Evolutionary conservation across 1,284 basidiomycete species (phyloP).

Genomic region (Microbotryum violaceum): DNA sequence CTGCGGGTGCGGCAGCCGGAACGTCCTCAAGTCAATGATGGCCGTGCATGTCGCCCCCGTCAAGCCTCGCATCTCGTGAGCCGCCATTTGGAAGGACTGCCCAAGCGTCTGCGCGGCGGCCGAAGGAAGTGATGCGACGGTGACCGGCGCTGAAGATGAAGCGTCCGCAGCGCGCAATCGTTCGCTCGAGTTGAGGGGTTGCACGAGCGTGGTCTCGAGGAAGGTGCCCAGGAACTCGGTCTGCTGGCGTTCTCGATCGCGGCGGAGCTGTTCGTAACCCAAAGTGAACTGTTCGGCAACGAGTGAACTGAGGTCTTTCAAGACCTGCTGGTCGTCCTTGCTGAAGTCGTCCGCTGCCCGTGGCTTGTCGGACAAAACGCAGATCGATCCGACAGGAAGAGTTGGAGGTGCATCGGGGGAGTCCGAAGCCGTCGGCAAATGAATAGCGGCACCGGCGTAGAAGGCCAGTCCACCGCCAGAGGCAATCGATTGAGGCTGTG

Average conservation of each 20-base stretch:
- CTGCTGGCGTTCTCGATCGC: conserved; percentile 9
- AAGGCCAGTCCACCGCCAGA: conserved; percentile 20
- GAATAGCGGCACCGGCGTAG: conserved; percentile 16
- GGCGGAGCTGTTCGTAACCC: conserved; percentile 5
- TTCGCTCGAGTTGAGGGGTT: conserved; percentile 8
- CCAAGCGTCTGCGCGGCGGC: background rate
- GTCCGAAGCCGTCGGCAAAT: conserved; percentile 1
- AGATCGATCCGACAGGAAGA: conserved; percentile 15
- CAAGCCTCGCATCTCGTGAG: conserved; percentile 4
- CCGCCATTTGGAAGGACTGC: conserved; percentile 1
- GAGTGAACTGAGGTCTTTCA: conserved; percentile 8
- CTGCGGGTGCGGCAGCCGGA: conserved; percentile 2
- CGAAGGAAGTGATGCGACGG: too few relatives aligned
- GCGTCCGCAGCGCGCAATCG: background rate
- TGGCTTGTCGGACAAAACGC: conserved; percentile 10
- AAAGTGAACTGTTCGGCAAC: conserved; percentile 10
- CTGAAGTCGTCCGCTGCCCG: conserved; percentile 4
- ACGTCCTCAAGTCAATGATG: conserved; percentile 15
- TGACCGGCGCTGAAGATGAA: background rate
- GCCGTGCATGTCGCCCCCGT: conserved; percentile 4
- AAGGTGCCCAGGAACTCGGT: conserved; percentile 9
- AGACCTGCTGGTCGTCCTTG: conserved; percentile 14
- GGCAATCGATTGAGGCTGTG: conserved; percentile 8
- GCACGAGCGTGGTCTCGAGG: conserved; percentile 8
- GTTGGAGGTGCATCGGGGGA: background rate